Base-by-base conservation (phyloP, 2,329 filamentous ascomycete genomes). In the Aureobasidium leucospermi region DNA sequence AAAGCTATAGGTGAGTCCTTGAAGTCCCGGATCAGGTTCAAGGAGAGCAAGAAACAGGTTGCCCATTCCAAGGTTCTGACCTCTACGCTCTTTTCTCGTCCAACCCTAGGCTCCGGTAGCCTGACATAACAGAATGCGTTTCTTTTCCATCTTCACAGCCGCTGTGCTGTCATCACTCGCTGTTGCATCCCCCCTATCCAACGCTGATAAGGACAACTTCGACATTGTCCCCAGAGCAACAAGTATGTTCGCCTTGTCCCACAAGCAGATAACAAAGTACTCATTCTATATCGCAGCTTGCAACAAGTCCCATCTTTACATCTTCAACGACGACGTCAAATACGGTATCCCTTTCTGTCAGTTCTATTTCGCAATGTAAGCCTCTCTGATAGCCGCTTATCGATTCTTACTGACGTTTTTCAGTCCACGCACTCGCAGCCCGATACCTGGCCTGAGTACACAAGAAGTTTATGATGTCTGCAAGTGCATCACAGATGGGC, bases 281-380 rank as follows among this genome's bases (percentile, higher is more conserved):
- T 52, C 6, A 52, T 16, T 5, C 15, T 10, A 15, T 5, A 10
- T 34, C 28, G 10, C 39, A 55, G 51, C 16, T 23, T 57, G 53
- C 19, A 34, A 46, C 19, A 19, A 46, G 23, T 46, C 53, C 16
- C 53, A 46, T 19, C 31, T 57, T 2, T 31, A 46, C 1, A 57
- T 38, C 31, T 47, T 57, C 42, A 57, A 57, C 19, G 23, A 47
- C 9, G 53, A 46, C 9, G 31, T 57, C 53, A 57, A 46, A 10
- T 57, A 38, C 31, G 53, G 53, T 10, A 6, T 47, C 11, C 53
- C 53, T 4, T 47, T 57, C 19, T 57, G 53, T 16, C 16, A 31
- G n/a, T 57, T 47, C 42, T 57, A 39, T 6, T 8, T 42, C 13
- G 57, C 53, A 47, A 38, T 60, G 73, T 70, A 58, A 46, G 63